Percentiles rank a stretch among this genome's conserved stretches.
These are phyloP conservation scores for Piloderma croceum DNA, from an alignment of 768 basidiomycete genomes.

Conservation along the genomic window DNA sequence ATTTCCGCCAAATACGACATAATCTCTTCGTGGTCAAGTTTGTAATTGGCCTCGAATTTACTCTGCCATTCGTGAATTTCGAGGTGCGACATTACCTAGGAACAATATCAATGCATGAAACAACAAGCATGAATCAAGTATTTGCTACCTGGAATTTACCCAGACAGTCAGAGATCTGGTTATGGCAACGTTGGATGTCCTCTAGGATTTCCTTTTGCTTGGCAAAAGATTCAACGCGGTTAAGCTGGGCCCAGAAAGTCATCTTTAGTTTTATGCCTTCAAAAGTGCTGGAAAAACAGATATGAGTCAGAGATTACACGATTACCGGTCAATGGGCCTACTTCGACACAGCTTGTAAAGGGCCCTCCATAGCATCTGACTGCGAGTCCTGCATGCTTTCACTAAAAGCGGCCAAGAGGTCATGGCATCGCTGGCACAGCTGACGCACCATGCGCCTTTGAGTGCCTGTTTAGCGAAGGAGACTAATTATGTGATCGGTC, in stretches of 20 bases:
- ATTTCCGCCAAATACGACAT: slow-evolving; percentile 40
- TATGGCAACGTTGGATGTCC: slow-evolving; percentile 43
- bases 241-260: slow-evolving; percentile 38
- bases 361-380: slow-evolving; percentile 26
- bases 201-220: slow-evolving; percentile 38
- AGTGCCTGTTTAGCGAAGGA: background rate
- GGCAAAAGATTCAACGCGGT: slow-evolving; percentile 37
- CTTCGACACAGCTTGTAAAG: slow-evolving; percentile 30
- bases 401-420: slow-evolving; percentile 34
- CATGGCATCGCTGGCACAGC: slow-evolving; percentile 42
- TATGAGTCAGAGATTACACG: background rate
- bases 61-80: slow-evolving; percentile 46
- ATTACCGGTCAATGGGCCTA: slow-evolving; percentile 16
- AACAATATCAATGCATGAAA: slow-evolving; percentile 1
- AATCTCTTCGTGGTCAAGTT: slow-evolving; percentile 40
- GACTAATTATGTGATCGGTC: slow-evolving; percentile 3
- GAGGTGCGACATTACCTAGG: slow-evolving; percentile 40
- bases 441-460: slow-evolving; percentile 38
- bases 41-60: slow-evolving; percentile 32
- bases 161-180: slow-evolving; percentile 41
- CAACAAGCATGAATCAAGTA: background rate
- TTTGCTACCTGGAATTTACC: slow-evolving; percentile 39
- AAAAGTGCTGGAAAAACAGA: slow-evolving; percentile 22
- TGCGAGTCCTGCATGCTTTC: slow-evolving; percentile 26
- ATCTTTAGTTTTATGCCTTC: slow-evolving; percentile 34